Base-by-base conservation (phyloP, 2,329 filamentous ascomycete species). In the Verticillium dahliae region DNA sequence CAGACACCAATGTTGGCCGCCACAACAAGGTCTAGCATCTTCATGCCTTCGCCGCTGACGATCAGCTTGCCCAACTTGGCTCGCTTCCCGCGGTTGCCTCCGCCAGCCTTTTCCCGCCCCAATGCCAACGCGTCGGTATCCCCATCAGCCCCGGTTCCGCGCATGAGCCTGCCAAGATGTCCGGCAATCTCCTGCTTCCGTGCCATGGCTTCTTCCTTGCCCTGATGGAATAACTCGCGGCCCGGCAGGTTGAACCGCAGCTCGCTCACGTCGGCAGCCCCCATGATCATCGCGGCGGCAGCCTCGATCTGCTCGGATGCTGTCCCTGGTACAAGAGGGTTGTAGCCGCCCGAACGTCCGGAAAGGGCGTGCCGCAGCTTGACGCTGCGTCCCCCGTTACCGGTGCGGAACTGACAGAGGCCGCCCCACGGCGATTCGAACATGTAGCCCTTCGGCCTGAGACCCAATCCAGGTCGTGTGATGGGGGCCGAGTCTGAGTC, bases 41-140 rank as follows among this genome's bases (percentile, higher is more conserved):
- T 96, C 66, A 96, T 77, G 0, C 95, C 95, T 69, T 96, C 93
- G 61, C 94, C 87, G 68, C 92, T 86, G 41, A 99, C 83, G 59
- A 98, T 92, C 59, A 99, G 78, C 75, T 98, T 99, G 0, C 94
- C 95, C 68, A 99, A 78, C 78, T 99, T 99, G 3, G 92, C 93
- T 69, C 91, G 86, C 73, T 91, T 92, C 0, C 94, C 94, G 55
- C 89, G 84, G 70, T 90, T 89, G 0, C 94, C 94, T 27, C 94
- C 94, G 1, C 94, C 94, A 0, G 93, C 93, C 61, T 84, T 85
- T 74, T 98, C 94, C 65, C 85, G 85, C 1, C 92, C 94, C 0
- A 97, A 80, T 27, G 86, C 89, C 2, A 95, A 72, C 9, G 78
- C 75, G 3, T 67, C 83, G 22, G 80, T 75, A 37, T 77, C 72